Percentiles rank a stretch among this genome's conserved stretches.
These are phyloP conservation scores for Panellus pusillus DNA, from an alignment of 768 basidiomycete genomes.

Conservation along the genomic window DNA sequence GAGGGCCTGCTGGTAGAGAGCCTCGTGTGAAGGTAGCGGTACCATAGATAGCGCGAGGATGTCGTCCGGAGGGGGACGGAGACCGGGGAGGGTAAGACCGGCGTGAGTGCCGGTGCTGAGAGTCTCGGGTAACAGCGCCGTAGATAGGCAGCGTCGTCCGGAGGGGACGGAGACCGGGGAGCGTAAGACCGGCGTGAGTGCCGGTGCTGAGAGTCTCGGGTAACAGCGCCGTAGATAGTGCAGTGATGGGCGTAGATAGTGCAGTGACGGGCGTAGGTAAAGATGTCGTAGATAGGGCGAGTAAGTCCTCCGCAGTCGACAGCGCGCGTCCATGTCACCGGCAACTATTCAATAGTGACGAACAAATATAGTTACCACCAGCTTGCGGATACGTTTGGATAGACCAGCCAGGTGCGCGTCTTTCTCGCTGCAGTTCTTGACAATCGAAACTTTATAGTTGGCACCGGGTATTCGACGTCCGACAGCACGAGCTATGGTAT, in stretches of 20 bases:
- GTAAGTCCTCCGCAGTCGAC: too few species aligned
- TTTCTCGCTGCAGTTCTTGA: neutral
- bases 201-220: neutral
- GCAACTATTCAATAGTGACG: conserved; percentile 45
- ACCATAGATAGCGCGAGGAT: neutral
- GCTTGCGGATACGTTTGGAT: conserved; percentile 71
- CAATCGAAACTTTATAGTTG: conserved; percentile 23
- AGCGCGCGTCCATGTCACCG: conserved; percentile 53
- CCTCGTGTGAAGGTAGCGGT: neutral
- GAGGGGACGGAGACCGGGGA: neutral
- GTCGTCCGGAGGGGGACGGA: too few species aligned
- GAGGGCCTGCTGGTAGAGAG: neutral
- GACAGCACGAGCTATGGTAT: conserved; percentile 60
- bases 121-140: neutral
- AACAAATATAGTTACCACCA: conserved; percentile 61
- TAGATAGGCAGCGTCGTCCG: neutral
- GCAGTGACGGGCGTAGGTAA: too few species aligned
- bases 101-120: too few species aligned
- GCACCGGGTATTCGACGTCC: conserved; percentile 64
- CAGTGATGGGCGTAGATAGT: too few species aligned
- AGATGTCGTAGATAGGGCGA: too few species aligned
- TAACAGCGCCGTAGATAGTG: neutral
- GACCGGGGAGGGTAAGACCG: neutral
- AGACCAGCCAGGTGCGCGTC: conserved; percentile 62
- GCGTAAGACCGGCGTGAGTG: too few species aligned